Evolutionary conservation across 345 rosid species (phyloP).

Genomic region (Populus deltoides): DNA sequence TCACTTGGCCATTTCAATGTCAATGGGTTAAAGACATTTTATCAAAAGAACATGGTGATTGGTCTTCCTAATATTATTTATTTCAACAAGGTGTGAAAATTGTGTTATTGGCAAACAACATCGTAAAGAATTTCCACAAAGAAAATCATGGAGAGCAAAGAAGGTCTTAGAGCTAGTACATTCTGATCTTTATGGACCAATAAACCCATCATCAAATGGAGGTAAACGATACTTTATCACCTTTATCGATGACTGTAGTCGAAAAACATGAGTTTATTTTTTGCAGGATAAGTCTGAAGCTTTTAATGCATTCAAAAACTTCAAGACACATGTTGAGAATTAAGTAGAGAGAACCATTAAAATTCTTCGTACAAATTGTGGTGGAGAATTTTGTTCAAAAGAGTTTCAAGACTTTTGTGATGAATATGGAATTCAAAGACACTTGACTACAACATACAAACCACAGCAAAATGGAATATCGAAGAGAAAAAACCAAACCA

Average conservation of each 20-base stretch:
- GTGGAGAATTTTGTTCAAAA: background rate
- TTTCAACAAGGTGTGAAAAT: background rate
- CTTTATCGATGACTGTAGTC: background rate
- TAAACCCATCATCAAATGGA: background rate
- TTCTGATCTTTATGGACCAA: slow-evolving; percentile 4
- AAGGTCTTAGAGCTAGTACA: slow-evolving; percentile 1
- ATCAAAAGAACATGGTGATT: background rate
- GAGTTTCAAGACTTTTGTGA: background rate
- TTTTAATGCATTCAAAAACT: background rate
- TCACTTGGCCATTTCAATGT: slow-evolving; percentile 2
- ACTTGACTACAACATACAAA: too few relatives aligned
- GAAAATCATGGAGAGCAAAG: background rate
- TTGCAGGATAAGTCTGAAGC: background rate
- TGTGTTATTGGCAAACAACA: slow-evolving; percentile 3
- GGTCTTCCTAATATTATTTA: background rate
- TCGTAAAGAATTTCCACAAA: background rate
- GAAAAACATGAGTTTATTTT: too few relatives aligned
- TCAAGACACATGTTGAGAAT: background rate
- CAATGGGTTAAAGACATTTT: background rate
- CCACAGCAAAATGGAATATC: too few relatives aligned
- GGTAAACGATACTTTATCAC: background rate
- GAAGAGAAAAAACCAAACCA: too few relatives aligned
- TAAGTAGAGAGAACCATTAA: background rate
- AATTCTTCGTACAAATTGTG: background rate
- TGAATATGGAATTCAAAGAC: too few relatives aligned